Base-by-base conservation (phyloP, 108 stramenopile species). In the Cylindrotheca closterium region DNA sequence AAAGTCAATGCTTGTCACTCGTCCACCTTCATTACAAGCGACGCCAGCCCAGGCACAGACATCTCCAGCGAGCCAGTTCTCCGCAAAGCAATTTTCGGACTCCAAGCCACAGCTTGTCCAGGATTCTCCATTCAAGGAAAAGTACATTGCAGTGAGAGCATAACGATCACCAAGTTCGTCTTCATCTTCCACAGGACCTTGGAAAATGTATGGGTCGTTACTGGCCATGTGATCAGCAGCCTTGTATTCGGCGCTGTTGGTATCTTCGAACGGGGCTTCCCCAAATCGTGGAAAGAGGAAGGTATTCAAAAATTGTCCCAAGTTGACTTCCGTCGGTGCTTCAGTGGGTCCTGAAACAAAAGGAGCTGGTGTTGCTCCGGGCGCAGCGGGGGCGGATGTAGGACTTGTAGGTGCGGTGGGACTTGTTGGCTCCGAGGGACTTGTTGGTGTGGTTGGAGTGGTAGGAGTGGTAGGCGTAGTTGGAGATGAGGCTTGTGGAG, bases 151-250 rank as follows among this genome's bases (percentile, higher is more conserved):
- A 4, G 71, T 59, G 24, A 73, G 25, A 18, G 67, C 64, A 48
- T 72, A 72, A 15, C 71, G 75, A 30, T 74, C 68, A 1, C 73
- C 33, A 26, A 68, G 55, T 4, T 21, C 30, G n/a, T 42, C 37
- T 42, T 42, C 37, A 7, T 7, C 7, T 42, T 7, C 15, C 7
- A 42, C 37, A 42, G 37, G 37, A 42, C 37, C 37, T 42, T 7
- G 15, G 37, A 27, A 42, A 42, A 42, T 42, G 15, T 24, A 46
- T 4, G 58, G 33, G 67, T 73, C 74, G 0, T 49, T 23, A 25
- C 60, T 65, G 30, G 74, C 64, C 58, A 77, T 76, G 71, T 74
- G 75, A 55, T 68, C 65, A 8, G 75, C 75, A 18, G 79, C 79
- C 30, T 34, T 37, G 46, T 73, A 77, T 50, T 76, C 71, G 4